Percentiles rank a stretch among this genome's conserved stretches.
Conservation (phyloP, 2,329 filamentous ascomycete species). For the Cladosporium sp. region DNA sequence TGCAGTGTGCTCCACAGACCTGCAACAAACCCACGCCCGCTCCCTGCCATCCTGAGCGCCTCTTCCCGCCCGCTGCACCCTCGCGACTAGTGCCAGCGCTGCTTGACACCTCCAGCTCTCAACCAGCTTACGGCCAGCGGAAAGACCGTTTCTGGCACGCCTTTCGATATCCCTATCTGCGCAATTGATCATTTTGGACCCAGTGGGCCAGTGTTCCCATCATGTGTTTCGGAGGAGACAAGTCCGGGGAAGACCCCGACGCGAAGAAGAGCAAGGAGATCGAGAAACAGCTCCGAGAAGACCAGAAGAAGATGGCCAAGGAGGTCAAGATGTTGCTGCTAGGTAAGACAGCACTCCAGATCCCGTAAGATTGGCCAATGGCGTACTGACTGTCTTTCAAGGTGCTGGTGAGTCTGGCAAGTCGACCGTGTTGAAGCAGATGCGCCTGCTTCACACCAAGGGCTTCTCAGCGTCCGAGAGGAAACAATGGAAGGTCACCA, state of each 20-base stretch:
- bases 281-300: conserved; percentile 76
- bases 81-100: background rate
- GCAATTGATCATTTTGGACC: background rate
- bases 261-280: conserved; percentile 62
- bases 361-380: background rate
- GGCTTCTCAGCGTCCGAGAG: conserved; percentile 88
- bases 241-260: conserved; percentile 42
- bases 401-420: conserved; percentile 94
- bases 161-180: too few species aligned
- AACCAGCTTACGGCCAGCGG: background rate
- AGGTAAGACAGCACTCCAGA: conserved; percentile 51
- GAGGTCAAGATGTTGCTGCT: conserved; percentile 93
- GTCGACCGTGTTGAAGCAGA: conserved; percentile 96
- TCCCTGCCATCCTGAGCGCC: conserved; percentile 3
- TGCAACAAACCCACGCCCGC: background rate
- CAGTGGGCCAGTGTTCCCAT: conserved; percentile 24
- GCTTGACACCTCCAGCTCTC: background rate
- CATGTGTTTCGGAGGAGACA: conserved; percentile 49
- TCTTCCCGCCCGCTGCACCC: conserved; percentile 3
- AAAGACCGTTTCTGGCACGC: background rate
- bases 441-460: conserved; percentile 94
- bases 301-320: conserved; percentile 79
- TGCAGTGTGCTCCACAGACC: conserved; percentile 7
- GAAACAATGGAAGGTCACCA: conserved; percentile 89
- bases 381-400: conserved; percentile 41